These are phyloP conservation scores for Candida railenensis DNA, from an alignment of 805 yeast species.

Conservation along the genomic window DNA sequence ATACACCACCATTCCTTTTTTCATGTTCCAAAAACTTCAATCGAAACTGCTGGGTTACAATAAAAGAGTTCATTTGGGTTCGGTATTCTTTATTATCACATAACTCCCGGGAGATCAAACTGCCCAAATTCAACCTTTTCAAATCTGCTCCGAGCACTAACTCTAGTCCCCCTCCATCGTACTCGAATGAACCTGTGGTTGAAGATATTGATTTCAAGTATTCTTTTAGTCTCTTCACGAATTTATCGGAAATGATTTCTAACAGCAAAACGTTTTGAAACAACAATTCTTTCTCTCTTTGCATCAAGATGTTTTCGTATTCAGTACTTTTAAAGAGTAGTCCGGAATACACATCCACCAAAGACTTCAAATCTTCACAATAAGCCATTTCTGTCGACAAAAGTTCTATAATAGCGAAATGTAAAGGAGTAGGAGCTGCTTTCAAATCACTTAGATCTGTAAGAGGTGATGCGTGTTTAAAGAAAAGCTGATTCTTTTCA, in stretches of 20 bases:
- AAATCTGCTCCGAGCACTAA: background rate
- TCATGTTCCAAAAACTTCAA: constrained; percentile 16
- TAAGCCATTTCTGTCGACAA: background rate
- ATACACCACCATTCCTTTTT: constrained; percentile 18
- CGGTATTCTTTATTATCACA: constrained; percentile 6
- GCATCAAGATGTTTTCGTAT: background rate
- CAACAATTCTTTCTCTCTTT: background rate
- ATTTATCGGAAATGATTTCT: background rate
- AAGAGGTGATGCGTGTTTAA: background rate
- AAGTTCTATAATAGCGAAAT: background rate
- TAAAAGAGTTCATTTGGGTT: constrained; percentile 4
- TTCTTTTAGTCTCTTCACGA: background rate
- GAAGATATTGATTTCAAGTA: too few species aligned
- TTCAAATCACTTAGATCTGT: background rate
- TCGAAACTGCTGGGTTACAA: constrained; percentile 8
- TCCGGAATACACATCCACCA: background rate
- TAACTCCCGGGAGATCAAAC: background rate
- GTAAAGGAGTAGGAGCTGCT: background rate
- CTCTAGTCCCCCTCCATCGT: background rate
- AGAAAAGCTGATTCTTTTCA: background rate
- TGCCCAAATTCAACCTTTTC: background rate
- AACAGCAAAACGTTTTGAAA: background rate
- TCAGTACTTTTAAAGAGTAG: background rate
- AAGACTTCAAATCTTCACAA: background rate
- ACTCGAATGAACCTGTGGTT: background rate